Percentiles rank a stretch among this genome's conserved stretches.
phyloP scores from a whole-genome alignment of 1,284 basidiomycete species.

The Coriolopsis trogii region DNA sequence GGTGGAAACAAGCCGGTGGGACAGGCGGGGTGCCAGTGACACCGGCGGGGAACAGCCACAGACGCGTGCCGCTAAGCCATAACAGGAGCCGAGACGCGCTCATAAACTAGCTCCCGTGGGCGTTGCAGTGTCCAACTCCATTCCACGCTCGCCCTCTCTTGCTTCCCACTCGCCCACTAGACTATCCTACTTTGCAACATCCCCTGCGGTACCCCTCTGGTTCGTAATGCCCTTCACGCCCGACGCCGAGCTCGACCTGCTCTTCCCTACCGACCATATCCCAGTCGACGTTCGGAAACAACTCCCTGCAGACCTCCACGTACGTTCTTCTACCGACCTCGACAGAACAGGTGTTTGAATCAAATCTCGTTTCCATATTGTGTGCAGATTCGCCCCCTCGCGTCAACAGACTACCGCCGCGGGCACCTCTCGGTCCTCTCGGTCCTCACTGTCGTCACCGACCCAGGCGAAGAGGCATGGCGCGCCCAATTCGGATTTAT shows the following conservation, averaged over 20 bases:
- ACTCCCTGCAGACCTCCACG: slow-evolving; percentile 59
- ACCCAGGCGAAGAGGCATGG: slow-evolving; percentile 76
- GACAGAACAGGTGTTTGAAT: not conserved
- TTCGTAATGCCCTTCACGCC: slow-evolving; percentile 57
- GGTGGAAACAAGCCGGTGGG: not conserved
- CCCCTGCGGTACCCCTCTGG: not conserved
- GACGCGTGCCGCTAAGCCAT: slow-evolving; percentile 1
- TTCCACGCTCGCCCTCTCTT: not conserved
- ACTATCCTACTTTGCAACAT: slow-evolving; percentile 3
- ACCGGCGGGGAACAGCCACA: slow-evolving; percentile 5
- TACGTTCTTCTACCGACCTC: slow-evolving; percentile 33
- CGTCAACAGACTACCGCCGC: slow-evolving; percentile 82
- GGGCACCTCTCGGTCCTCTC: slow-evolving; percentile 85
- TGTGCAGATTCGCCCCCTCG: slow-evolving; percentile 83
- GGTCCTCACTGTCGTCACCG: slow-evolving; percentile 79
- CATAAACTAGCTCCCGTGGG: slow-evolving; percentile 2
- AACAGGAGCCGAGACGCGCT: not conserved
- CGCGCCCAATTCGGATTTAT: slow-evolving; percentile 67
- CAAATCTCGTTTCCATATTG: not conserved
- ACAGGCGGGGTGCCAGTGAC: slow-evolving; percentile 1
- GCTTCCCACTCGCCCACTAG: slow-evolving; percentile 7
- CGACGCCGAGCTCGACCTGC: slow-evolving; percentile 71
- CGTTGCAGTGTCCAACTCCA: not conserved
- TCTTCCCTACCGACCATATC: slow-evolving; percentile 73
- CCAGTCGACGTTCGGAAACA: slow-evolving; percentile 58